phyloP scores from a whole-genome alignment of 345 rosid genomes.

The Murraya paniculata region DNA sequence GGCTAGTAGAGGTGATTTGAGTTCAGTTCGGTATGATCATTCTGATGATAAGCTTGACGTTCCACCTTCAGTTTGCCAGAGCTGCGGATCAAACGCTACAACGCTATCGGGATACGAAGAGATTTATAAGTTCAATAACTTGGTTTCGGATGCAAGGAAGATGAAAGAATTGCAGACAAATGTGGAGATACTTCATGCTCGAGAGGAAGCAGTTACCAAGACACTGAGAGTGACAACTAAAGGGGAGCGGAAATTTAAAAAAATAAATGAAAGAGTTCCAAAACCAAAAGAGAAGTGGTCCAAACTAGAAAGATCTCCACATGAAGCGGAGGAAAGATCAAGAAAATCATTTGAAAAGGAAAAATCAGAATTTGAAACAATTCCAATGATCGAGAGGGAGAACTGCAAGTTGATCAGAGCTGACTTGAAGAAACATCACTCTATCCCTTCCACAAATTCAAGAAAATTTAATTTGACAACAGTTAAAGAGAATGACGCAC shows the following conservation, averaged over 20 bases:
- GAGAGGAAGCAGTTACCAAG: constrained; percentile 40
- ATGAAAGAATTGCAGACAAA: constrained; percentile 37
- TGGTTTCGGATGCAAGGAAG: constrained; percentile 42
- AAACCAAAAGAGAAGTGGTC: constrained; percentile 29
- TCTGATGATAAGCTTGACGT: constrained; percentile 25
- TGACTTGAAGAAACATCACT: constrained; percentile 11
- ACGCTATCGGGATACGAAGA: constrained; percentile 30
- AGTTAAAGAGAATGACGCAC: constrained; percentile 25
- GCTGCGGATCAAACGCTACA: constrained; percentile 30
- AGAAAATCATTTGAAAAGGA: constrained; percentile 7
- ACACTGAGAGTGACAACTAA: constrained; percentile 47
- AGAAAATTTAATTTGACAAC: constrained; percentile 17
- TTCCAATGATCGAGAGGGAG: constrained; percentile 6
- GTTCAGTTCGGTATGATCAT: constrained; percentile 28
- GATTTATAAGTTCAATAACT: constrained; percentile 33
- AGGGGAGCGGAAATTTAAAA: constrained; percentile 36
- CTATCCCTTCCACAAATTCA: constrained; percentile 15
- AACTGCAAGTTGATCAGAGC: constrained; percentile 20
- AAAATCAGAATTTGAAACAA: background rate
- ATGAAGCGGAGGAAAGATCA: constrained; percentile 21
- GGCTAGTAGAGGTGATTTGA: constrained; percentile 13
- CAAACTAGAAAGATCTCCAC: constrained; percentile 21
- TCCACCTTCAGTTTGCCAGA: constrained; percentile 25
- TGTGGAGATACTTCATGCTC: constrained; percentile 19
- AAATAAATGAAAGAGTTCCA: constrained; percentile 30